Evolutionary conservation across 768 basidiomycete genomes (phyloP).

Genomic region (Amanita thiersii): DNA sequence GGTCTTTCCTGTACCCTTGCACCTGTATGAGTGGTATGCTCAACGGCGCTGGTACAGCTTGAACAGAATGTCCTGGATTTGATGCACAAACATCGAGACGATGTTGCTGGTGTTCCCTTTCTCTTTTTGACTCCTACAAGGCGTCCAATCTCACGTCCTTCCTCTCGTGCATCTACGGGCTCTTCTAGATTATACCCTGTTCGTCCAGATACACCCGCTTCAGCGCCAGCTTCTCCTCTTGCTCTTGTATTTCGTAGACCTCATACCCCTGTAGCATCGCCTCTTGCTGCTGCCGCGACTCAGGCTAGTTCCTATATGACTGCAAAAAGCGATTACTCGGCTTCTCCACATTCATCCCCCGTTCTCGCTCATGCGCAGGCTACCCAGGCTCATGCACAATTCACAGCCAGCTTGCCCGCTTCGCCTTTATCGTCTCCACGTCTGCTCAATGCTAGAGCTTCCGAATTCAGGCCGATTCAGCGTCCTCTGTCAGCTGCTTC

Average conservation of each 20-base stretch:
- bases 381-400: slow-evolving; percentile 50
- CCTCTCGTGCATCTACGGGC: slow-evolving; percentile 70
- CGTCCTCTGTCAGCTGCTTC: slow-evolving; percentile 73
- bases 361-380: slow-evolving; percentile 49
- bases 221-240: slow-evolving; percentile 72
- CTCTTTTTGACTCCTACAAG: slow-evolving; percentile 74
- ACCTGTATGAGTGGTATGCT: slow-evolving; percentile 12
- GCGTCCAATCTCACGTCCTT: slow-evolving; percentile 72
- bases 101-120: slow-evolving; percentile 75
- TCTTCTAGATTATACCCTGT: slow-evolving; percentile 51
- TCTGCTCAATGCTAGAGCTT: slow-evolving; percentile 82
- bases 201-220: slow-evolving; percentile 70
- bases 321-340: slow-evolving; percentile 41
- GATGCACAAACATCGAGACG: slow-evolving; percentile 93
- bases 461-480: slow-evolving; percentile 79
- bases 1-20: slow-evolving; percentile 20
- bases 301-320: slow-evolving; percentile 49
- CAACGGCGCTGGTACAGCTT: slow-evolving; percentile 35
- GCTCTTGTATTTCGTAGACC: slow-evolving; percentile 68
- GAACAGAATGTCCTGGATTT: slow-evolving; percentile 88
- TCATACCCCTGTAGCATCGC: slow-evolving; percentile 73
- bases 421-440: slow-evolving; percentile 84
- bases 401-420: slow-evolving; percentile 73
- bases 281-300: slow-evolving; percentile 50
- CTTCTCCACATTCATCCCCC: slow-evolving; percentile 54